Percentiles rank a stretch among this genome's conserved stretches.
phyloP scores from a whole-genome alignment of 23 red algal genomes.

The Gracilaria domingensis region DNA sequence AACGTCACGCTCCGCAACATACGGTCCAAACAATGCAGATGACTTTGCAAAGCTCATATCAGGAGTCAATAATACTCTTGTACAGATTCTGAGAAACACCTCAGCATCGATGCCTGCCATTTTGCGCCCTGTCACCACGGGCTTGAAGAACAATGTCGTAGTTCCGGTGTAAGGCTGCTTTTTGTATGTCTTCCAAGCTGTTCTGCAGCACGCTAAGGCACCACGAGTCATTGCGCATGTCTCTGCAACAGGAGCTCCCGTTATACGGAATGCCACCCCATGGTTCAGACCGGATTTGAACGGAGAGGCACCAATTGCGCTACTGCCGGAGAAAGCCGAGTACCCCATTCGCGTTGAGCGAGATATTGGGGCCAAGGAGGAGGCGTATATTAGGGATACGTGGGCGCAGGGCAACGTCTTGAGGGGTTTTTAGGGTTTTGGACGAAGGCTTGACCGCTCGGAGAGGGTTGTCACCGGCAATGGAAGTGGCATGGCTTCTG shows the following conservation, averaged over 20 bases:
- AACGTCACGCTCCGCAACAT: not conserved
- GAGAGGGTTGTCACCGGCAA: not conserved
- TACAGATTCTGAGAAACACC: conserved; percentile 7
- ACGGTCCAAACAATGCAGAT: not conserved
- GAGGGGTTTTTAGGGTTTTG: conserved; percentile 74
- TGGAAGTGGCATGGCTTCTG: conserved; percentile 39
- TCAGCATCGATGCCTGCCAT: not conserved
- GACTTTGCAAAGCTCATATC: not conserved
- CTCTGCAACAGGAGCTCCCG: not conserved
- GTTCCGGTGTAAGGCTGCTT: conserved; percentile 16
- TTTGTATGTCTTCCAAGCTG: conserved; percentile 13
- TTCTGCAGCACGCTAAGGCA: not conserved
- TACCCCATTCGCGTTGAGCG: conserved; percentile 40
- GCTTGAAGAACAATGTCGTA: not conserved
- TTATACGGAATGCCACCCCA: not conserved
- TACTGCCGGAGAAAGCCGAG: not conserved
- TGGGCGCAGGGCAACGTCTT: conserved; percentile 85
- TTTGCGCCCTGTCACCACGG: not conserved
- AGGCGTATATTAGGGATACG: conserved; percentile 78
- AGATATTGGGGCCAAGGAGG: conserved; percentile 54
- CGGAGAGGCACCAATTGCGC: not conserved
- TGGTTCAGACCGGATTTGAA: conserved; percentile 3
- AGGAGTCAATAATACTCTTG: conserved; percentile 31
- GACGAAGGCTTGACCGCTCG: conserved; percentile 38
- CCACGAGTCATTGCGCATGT: not conserved